Evolutionary conservation across 1,284 basidiomycete genomes (phyloP), one percentile per base, ranked within the genome.

Genomic region (Coniophora puteana): DNA sequence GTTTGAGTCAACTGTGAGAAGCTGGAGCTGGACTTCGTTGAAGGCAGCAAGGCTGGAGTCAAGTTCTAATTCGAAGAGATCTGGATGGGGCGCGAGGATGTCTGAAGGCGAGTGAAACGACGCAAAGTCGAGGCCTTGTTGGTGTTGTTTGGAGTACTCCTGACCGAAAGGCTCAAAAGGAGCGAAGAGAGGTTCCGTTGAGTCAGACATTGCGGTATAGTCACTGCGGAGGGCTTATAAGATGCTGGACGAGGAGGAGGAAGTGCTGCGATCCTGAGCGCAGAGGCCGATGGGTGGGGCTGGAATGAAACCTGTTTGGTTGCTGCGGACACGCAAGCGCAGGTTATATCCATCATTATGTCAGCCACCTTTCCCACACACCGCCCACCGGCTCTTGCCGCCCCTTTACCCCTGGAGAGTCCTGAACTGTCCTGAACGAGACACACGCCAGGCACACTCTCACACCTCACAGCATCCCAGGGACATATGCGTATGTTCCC

Each of bases 61-160:
- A 57, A 89, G 74, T 63, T 89, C 87, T 39, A 77, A 74, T 56
- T 89, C 87, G 66, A 89, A 89, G 48, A 80, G 72, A 71, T 89
- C 85, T 47, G 84, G 82, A 58, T 83, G 77, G 38, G 84, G 83
- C 35, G 80, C 80, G 51, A 78, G 68, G 60, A 85, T 70, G 66
- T 84, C 81, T 50, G 74, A 69, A 51, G 78, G 69, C 43, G 76
- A 68, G 55, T 74, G 73, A 69, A 82, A 84, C 54, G 79, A 80
- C 61, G 78, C 71, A 66, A 83, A 79, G 64, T 83, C 81, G 61
- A 82, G 66, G 61, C 66, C 66, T 50, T 63, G 62, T 54, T 55
- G 59, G n/a, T n/a, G n/a, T 40, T 61, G 65, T 53, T 54, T 66
- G 48, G 58, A 47, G 58, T 60, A 65, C 46, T 61, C 58, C 28